Conservation (phyloP, 805 yeast genomes). For the Sugiyamaella smithiae region DNA sequence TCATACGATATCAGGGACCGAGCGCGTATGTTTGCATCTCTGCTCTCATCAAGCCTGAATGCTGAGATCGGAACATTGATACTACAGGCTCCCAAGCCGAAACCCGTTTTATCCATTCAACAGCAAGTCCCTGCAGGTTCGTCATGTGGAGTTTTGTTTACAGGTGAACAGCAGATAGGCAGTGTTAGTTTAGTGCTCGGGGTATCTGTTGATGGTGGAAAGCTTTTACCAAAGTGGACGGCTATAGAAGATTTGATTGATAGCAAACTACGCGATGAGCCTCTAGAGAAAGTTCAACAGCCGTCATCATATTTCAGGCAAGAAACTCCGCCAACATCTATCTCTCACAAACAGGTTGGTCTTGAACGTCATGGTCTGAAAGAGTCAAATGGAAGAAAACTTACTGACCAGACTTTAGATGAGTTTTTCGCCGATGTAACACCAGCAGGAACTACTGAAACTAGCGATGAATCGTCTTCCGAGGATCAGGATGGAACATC, state of each 20-base stretch:
- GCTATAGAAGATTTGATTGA: constrained; percentile 29
- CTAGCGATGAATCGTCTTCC: constrained; percentile 19
- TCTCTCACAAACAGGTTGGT: constrained; percentile 3
- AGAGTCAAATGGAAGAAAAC: constrained; percentile 4
- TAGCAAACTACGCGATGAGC: constrained; percentile 36
- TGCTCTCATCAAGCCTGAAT: constrained; percentile 51
- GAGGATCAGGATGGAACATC: constrained; percentile 32
- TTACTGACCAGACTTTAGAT: constrained; percentile 64
- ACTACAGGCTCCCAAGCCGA: constrained; percentile 74
- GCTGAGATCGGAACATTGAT: constrained; percentile 65
- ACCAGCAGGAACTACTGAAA: constrained; percentile 20
- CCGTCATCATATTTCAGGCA: background rate
- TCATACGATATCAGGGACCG: constrained; percentile 79
- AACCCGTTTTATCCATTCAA: constrained; percentile 39
- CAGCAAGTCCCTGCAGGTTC: constrained; percentile 15
- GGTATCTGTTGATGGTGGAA: constrained; percentile 32
- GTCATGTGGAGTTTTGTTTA: background rate
- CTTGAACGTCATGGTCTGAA: constrained; percentile 4
- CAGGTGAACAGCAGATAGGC: constrained; percentile 30
- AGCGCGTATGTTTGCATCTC: constrained; percentile 66
- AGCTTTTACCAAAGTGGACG: constrained; percentile 47
- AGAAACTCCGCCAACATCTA: constrained; percentile 3
- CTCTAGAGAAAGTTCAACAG: background rate
- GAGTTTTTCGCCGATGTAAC: constrained; percentile 67
- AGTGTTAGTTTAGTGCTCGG: constrained; percentile 33